Conservation (phyloP, 495 filamentous ascomycete species). For the Friedmanniomyces simplex region DNA sequence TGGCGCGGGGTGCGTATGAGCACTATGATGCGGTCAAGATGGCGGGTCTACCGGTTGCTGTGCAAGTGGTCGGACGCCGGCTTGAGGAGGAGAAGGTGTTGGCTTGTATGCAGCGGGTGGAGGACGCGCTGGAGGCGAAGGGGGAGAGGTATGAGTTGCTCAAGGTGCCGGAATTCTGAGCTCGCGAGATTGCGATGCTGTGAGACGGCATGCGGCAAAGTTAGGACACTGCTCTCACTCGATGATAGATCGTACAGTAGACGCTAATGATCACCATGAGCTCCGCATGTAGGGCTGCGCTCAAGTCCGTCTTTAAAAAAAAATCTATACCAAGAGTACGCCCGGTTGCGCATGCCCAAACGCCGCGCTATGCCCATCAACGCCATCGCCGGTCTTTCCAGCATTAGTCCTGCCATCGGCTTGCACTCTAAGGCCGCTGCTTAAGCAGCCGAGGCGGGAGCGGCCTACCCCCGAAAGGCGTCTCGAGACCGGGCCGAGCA, state of each 20-base stretch:
- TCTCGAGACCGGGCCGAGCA: background rate
- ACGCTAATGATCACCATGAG: too few species aligned
- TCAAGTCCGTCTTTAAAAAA: too few species aligned
- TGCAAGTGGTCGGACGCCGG: slow-evolving; percentile 76
- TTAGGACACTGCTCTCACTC: background rate
- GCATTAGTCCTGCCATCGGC: too few species aligned
- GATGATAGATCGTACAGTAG: background rate
- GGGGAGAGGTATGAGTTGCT: slow-evolving; percentile 20
- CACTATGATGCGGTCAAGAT: slow-evolving; percentile 76
- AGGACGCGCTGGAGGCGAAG: slow-evolving; percentile 49
- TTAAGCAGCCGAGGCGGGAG: background rate
- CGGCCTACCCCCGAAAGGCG: background rate
- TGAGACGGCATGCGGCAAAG: background rate
- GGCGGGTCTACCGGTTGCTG: slow-evolving; percentile 76
- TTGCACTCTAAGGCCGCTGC: background rate
- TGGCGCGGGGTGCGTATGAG: slow-evolving; percentile 75
- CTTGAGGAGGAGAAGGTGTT: slow-evolving; percentile 91
- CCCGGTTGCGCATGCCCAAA: background rate
- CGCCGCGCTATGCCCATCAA: background rate
- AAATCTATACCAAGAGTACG: too few species aligned
- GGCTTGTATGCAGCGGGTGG: slow-evolving; percentile 68
- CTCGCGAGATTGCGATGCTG: background rate
- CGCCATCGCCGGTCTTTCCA: background rate
- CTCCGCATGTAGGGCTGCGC: too few species aligned
- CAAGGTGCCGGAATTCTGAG: slow-evolving; percentile 8